Base-by-base conservation (phyloP, 345 rosid species). In the Lagerstroemia speciosa region DNA sequence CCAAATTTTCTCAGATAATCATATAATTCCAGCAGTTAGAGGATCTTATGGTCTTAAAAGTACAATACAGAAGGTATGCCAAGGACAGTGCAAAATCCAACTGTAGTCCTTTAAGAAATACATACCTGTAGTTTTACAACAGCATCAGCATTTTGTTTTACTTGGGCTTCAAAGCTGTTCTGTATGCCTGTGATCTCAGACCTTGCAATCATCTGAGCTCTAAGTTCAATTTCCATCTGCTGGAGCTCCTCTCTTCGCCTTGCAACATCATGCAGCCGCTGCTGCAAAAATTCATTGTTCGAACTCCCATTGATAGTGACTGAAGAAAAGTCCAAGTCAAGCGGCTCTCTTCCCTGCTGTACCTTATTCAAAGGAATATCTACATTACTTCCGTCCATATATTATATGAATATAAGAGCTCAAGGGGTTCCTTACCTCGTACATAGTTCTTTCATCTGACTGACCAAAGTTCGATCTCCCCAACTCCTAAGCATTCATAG, bases 321-420 rank as follows among this genome's bases (percentile, higher is more conserved):
- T 38, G 67, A n/a, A 65, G 67, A 81, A 71, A 79, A 91, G 81
- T 65, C 67, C 67, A 65, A n/a, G 29, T 80, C 86, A 66, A 73
- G 85, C 6, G 77, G 82, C 75, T 85, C 92, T 65, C 91, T 90
- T 73, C 90, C 93, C 75, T 86, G 91, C 99, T 92, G 89, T 85
- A 86, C 67, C 50, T 40, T 40, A 65, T 29, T 36, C 72, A 83
- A 82, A 53, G 74, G 67, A 60, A 73, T 78, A 72, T 65, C 40
- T 81, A 30, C 41, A 72, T 67, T 46, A 75, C 75, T 74, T 69
- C 69, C 64, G 19, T 26, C 30, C 31, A 3, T 20, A 24, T 38
- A 38, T 22, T 8, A 55, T 69, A 46, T 58, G 66, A 37, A 68
- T 30, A 9, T 67, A 45, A 64, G 17, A 63, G 58, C 20, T 57